Percentiles rank a stretch among this genome's conserved stretches.
Evolutionary conservation across 768 basidiomycete species (phyloP).

Genomic region (Strobilomyces echinocephalus): DNA sequence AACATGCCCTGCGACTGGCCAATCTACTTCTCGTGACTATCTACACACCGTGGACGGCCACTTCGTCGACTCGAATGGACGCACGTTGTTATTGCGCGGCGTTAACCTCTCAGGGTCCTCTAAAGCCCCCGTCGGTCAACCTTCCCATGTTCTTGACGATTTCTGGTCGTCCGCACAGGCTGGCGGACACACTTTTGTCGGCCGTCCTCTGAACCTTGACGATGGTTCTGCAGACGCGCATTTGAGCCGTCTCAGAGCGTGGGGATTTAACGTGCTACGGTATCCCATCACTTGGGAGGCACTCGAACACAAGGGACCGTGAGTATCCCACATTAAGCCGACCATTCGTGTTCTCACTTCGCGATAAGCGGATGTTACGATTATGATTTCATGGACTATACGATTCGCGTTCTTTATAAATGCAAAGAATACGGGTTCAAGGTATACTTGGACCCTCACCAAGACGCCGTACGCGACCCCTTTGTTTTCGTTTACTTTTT

Average conservation of each 20-base stretch:
- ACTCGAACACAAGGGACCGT: conserved; percentile 93
- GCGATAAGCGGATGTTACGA: conserved; percentile 77
- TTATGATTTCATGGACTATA: conserved; percentile 88
- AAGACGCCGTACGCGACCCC: conserved; percentile 71
- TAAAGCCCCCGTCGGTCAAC: conserved; percentile 74
- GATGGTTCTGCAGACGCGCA: conserved; percentile 85
- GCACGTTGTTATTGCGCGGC: conserved; percentile 83
- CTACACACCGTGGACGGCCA: conserved; percentile 63
- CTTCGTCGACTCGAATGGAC: conserved; percentile 71
- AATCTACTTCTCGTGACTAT: conserved; percentile 28
- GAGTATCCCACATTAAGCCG: conserved; percentile 38
- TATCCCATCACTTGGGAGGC: conserved; percentile 93
- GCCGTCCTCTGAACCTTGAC: conserved; percentile 76
- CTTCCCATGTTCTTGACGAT: conserved; percentile 60
- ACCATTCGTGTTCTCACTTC: neutral
- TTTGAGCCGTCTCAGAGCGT: conserved; percentile 75
- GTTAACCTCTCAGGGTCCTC: conserved; percentile 89
- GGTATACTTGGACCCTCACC: conserved; percentile 94
- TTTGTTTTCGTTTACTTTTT: neutral
- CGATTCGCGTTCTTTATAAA: conserved; percentile 77
- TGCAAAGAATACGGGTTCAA: conserved; percentile 90
- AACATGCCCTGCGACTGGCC: conserved; percentile 18
- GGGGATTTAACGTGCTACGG: conserved; percentile 89
- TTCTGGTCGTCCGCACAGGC: conserved; percentile 81
- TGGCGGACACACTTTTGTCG: conserved; percentile 67